Evolutionary conservation across 331 rosid species (phyloP), one percentile per base, ranked within the genome.

Genomic region (Cydonia oblonga): DNA sequence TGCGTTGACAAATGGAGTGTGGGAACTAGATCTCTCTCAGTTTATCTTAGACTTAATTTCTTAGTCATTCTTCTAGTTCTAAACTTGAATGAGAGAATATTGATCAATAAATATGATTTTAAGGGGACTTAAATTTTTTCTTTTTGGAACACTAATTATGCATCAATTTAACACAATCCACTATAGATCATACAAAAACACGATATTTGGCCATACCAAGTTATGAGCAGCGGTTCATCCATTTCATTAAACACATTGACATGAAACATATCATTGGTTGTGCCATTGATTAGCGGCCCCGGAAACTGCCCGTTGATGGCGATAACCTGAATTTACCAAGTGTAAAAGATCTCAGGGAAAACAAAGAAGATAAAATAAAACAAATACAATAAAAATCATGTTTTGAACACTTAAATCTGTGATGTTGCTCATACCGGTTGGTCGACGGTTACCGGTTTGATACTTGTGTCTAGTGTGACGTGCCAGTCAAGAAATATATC

Each of bases 221-320:
- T 81, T 18, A 81, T 64, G 65, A 80, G 83, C 23, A 80, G 35
- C n/a, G 80, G 80, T 32, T 80, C 80, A n/a, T 70, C 80, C 9
- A 75, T 44, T 15, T 75, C 38, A 35, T 80, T 75, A 28, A 70
- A 44, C 58, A 80, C 80, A 20, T 75, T 80, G 60, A 80, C 65
- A 56, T 65, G 80, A 70, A 80, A 23, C 11, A 75, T 25, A 57
- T 80, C 77, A 56, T 80, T 58, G 66, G 83, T 80, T 32, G 83
- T 64, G 73, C 74, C 68, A 65, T 80, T 80, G 69, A 80, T 29
- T 18, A 80, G 80, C 0, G 83, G 83, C 66, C 83, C 80, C 0
- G 83, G 83, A 60, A 80, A 75, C 83, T 42, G 46, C 46, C 80
- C 83, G 9, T 80, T 80, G 35, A 80, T 80, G 30, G 83, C 26